Evolutionary conservation across 225 moss, liverwort and hornwort genomes (phyloP).

Genomic region (Physcomitrellopsis africana): DNA sequence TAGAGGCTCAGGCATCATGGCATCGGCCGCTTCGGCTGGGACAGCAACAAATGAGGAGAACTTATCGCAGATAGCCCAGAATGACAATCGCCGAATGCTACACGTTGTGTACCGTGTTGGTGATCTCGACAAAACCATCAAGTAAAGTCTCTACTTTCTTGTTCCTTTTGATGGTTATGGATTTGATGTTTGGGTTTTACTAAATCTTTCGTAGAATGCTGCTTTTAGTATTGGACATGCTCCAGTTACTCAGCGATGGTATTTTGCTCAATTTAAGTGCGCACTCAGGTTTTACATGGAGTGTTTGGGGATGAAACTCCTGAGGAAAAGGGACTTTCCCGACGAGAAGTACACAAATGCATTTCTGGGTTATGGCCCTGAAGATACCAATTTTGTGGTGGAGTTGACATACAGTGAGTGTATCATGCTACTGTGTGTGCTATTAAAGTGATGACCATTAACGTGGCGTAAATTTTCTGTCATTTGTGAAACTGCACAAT

Average conservation of each 20-base stretch:
- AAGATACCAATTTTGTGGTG: constrained; percentile 93
- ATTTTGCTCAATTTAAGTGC: constrained; percentile 23
- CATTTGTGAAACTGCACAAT: background rate
- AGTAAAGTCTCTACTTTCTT: constrained; percentile 36
- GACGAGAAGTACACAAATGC: constrained; percentile 98
- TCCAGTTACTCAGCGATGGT: background rate
- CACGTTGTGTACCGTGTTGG: constrained; percentile 73
- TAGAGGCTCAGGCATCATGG: constrained; percentile 60
- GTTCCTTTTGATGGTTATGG: background rate
- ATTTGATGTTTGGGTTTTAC: background rate
- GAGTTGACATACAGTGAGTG: constrained; percentile 93
- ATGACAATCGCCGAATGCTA: constrained; percentile 65
- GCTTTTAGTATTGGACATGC: too few relatives aligned
- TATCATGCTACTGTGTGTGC: background rate
- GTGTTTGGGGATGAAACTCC: constrained; percentile 92
- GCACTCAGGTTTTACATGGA: constrained; percentile 87
- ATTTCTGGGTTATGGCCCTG: constrained; percentile 93
- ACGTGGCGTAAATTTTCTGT: background rate
- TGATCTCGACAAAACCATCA: constrained; percentile 72
- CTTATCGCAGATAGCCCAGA: constrained; percentile 65
- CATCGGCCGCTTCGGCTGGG: constrained; percentile 61
- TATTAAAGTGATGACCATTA: background rate
- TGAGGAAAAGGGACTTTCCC: constrained; percentile 88
- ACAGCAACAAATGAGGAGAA: constrained; percentile 58
- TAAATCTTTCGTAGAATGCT: too few relatives aligned